Base-by-base conservation (phyloP, 371 early-diverging fungal species). In the Apophysomyces variabilis region DNA sequence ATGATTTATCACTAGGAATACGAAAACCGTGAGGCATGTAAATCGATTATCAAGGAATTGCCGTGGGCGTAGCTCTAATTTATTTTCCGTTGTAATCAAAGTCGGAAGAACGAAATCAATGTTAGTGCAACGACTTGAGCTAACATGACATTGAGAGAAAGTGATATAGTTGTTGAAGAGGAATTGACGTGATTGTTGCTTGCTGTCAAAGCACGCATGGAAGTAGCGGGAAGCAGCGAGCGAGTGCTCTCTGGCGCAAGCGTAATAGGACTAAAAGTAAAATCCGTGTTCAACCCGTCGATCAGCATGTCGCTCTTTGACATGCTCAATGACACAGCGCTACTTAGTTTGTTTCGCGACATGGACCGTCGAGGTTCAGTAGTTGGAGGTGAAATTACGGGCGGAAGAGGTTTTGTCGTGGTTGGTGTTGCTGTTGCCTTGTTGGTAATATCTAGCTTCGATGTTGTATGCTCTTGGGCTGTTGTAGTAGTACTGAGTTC, bases 221-320 rank as follows among this genome's bases (percentile, higher is more conserved):
- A 39, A 4, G 69, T 46, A 7, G n/a, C 54, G 6, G 61, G 65
- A 21, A 54, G 35, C 14, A 26, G 62, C 0, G 67, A 58, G 14
- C 58, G 61, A 54, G 66, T 73, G 38, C 72, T 77, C 16, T 77
- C 77, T 1, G 77, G 77, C 8, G 77, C 77, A 43, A 77, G 62
- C 6, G 77, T 73, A 38, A 73, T 69, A 0, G 74, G 77, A 38
- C 64, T 72, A 43, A 77, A 77, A 5, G 67, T 66, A 46, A 77
- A 71, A 5, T 9, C 43, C 36, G 21, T 57, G 9, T 50, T 50
- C 21, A 50, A 21, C 21, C 54, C 54, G 5, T 50, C 54, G 16
- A 47, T 47, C 18, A 50, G 1, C 54, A 50, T 50, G 5, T 9
- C 21, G 21, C 54, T 21, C 9, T 21, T 50, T 21, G 54, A 50